phyloP scores from a whole-genome alignment of 768 basidiomycete genomes.

The Mrakia blollopis region DNA sequence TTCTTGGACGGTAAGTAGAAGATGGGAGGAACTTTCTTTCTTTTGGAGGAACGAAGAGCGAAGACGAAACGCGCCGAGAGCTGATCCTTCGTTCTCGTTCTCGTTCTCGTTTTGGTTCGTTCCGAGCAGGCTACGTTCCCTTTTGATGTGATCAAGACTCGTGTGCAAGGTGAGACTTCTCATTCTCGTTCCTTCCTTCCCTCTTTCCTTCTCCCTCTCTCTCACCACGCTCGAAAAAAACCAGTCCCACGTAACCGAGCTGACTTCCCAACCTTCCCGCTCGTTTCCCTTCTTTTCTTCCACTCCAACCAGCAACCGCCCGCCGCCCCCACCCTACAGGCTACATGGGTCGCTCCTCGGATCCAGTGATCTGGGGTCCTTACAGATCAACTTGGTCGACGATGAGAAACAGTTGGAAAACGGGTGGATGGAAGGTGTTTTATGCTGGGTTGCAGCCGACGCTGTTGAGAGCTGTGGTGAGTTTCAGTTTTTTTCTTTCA shows the following conservation, averaged over 20 bases:
- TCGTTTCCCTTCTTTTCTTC: too few relatives aligned
- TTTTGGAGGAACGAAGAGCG: background rate
- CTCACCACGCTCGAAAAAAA: too few relatives aligned
- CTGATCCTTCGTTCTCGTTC: too few relatives aligned
- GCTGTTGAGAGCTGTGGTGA: slow-evolving; percentile 58
- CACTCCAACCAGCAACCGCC: too few relatives aligned
- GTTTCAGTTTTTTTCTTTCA: slow-evolving; percentile 38
- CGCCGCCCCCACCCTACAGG: background rate
- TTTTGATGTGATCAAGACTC: slow-evolving; percentile 83
- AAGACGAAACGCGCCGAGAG: background rate
- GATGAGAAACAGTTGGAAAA: slow-evolving; percentile 53
- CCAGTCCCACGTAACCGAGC: too few relatives aligned
- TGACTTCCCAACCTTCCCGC: too few relatives aligned
- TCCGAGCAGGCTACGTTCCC: slow-evolving; percentile 63
- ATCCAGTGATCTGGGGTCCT: slow-evolving; percentile 46
- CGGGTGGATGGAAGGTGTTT: slow-evolving; percentile 66
- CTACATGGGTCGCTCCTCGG: background rate
- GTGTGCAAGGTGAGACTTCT: too few relatives aligned
- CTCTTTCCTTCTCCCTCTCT: too few relatives aligned
- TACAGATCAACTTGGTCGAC: slow-evolving; percentile 60
- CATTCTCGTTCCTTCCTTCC: too few relatives aligned
- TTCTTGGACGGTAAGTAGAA: slow-evolving; percentile 23
- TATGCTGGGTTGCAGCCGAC: slow-evolving; percentile 74
- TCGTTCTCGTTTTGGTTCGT: background rate
- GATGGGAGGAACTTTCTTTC: too few relatives aligned